Evolutionary conservation across 495 filamentous ascomycete species (phyloP), one percentile per base, ranked within the genome.

Genomic region (Platismatia glauca): DNA sequence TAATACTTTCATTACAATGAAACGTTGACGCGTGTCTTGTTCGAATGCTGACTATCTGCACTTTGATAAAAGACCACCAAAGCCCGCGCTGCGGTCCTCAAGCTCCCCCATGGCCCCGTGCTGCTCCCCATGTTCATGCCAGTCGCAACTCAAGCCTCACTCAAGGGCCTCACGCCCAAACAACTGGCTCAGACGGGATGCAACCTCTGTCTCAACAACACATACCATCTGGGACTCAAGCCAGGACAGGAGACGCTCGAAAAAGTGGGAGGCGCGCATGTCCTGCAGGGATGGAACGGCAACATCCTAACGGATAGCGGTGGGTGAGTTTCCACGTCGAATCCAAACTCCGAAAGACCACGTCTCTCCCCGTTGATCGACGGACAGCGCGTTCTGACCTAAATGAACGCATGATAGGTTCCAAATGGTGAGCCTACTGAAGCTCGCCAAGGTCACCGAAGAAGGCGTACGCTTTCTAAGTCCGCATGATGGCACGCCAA

Each of bases 241-340:
- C 94, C 94, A 0, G 95, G 94, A 3, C 92, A 97, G 73, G 87
- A 87, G 41, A 86, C 89, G 9, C 77, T 99, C 35, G 89, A 94
- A 65, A 81, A 85, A 5, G 82, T 97, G 20, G 94, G 94, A 38
- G 94, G 94, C 41, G 91, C 94, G 35, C 94, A 97, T 77, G 89
- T 87, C 70, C 75, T 98, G 58, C 94, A 97, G 72, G 89, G 89
- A 74, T 98, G 94, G 94, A 85, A 87, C 66, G 84, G 93, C 67
- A 98, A 98, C 77, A 85, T 98, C 58, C 77, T 98, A 62, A 97
- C 94, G 39, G 94, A 98, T 79, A 97, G 93, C 72, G 94, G 94
- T 78, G 94, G 94, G 93, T 96, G 75, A 71, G 90, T 79, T 66
- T 53, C 63, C 55, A 64, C 15, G 59, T 55, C 59, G 60, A 67